Percentiles rank a stretch among this genome's conserved stretches.
phyloP scores from a whole-genome alignment of 2,329 filamentous ascomycete species.

The Endoconidiophora polonica region DNA sequence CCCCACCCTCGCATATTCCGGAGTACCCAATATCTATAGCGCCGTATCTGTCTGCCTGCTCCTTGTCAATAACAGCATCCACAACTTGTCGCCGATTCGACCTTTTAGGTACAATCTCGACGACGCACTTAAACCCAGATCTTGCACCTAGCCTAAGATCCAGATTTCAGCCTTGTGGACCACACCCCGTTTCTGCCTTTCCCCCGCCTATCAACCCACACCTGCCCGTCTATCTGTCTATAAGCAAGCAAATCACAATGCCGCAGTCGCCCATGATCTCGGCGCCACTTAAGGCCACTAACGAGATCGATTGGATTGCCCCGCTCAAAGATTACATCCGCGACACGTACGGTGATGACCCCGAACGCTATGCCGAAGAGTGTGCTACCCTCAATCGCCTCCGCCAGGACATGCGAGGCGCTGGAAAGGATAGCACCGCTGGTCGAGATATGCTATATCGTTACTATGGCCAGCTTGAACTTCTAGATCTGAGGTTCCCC shows the following conservation, averaged over 20 bases:
- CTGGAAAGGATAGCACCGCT: slow-evolving; percentile 87
- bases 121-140: not conserved
- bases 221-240: not conserved
- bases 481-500: slow-evolving; percentile 85
- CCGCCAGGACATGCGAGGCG: slow-evolving; percentile 95
- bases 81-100: too few relatives aligned
- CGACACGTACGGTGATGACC: slow-evolving; percentile 87
- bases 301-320: slow-evolving; percentile 94
- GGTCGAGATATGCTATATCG: slow-evolving; percentile 86
- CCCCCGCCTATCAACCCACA: not conserved
- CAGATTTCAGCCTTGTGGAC: not conserved
- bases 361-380: slow-evolving; percentile 89
- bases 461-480: slow-evolving; percentile 93
- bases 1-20: not conserved
- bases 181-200: not conserved
- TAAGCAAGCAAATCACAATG: slow-evolving; percentile 29
- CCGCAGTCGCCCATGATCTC: slow-evolving; percentile 90
- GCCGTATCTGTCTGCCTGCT: too few relatives aligned
- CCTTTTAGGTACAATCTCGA: too few relatives aligned
- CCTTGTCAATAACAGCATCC: too few relatives aligned
- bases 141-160: not conserved
- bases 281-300: slow-evolving; percentile 79
- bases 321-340: slow-evolving; percentile 90
- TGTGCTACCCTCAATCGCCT: slow-evolving; percentile 85
- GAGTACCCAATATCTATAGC: not conserved